Conservation (phyloP, 371 early-diverging fungal species). For the Mucor indicus region DNA sequence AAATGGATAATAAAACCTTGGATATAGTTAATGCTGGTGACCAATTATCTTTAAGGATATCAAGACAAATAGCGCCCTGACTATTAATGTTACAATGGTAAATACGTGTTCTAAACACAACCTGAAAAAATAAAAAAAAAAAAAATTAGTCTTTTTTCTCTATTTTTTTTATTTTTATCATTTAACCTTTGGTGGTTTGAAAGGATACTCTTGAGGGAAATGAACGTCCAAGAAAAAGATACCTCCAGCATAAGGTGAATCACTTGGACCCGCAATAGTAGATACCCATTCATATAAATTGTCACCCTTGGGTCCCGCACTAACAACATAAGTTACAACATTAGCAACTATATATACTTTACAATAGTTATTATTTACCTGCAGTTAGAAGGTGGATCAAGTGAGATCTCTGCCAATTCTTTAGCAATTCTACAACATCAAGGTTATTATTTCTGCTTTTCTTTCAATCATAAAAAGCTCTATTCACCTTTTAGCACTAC, state of each 20-base stretch:
- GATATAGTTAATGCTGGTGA: slow-evolving; percentile 98
- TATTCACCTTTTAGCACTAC: slow-evolving; percentile 60
- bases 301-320: slow-evolving; percentile 95
- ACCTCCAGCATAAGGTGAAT: slow-evolving; percentile 80
- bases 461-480: background rate
- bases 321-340: slow-evolving; percentile 18
- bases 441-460: background rate
- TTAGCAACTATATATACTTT: no score
- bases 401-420: slow-evolving; percentile 91
- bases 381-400: slow-evolving; percentile 95
- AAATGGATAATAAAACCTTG: slow-evolving; percentile 96
- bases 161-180: slow-evolving; percentile 1
- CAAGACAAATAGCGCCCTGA: slow-evolving; percentile 98
- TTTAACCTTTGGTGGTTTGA: slow-evolving; percentile 95
- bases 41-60: slow-evolving; percentile 98
- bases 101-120: slow-evolving; percentile 94
- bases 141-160: background rate
- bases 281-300: slow-evolving; percentile 95
- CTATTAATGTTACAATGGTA: slow-evolving; percentile 99
- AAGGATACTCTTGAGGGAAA: slow-evolving; percentile 99
- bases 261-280: slow-evolving; percentile 89
- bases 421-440: slow-evolving; percentile 81
- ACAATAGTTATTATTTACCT: no score
- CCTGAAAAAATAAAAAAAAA: slow-evolving; percentile 34
- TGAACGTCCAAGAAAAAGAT: slow-evolving; percentile 97